A percentile compares a stretch with the other conserved stretches of the same genome.
Evolutionary conservation across 208 protist species (phyloP).

Genomic region (Leishmania major): DNA sequence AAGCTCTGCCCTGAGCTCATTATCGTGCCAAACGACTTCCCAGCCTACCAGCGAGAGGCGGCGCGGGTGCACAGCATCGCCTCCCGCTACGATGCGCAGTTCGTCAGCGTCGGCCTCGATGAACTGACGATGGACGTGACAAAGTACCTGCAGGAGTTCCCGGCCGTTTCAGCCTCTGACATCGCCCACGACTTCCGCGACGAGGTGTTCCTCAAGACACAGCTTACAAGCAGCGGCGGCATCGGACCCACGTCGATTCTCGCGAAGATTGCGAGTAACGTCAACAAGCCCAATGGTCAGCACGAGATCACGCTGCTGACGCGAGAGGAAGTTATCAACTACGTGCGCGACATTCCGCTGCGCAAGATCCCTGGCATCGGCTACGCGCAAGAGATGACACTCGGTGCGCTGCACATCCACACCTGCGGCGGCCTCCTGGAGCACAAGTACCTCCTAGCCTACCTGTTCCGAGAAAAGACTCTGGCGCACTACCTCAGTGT

Average conservation of each 20-base stretch:
- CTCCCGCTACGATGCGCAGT: constrained; percentile 86
- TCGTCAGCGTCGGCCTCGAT: constrained; percentile 77
- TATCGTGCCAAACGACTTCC: constrained; percentile 86
- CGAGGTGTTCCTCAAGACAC: constrained; percentile 75
- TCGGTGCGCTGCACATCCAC: constrained; percentile 74
- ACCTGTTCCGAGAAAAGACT: constrained; percentile 78
- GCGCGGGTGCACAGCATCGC: constrained; percentile 77
- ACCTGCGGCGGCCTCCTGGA: constrained; percentile 78
- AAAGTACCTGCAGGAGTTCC: constrained; percentile 58
- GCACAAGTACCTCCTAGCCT: constrained; percentile 72
- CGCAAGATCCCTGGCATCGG: constrained; percentile 87
- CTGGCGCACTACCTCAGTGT: constrained; percentile 78
- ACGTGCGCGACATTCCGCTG: constrained; percentile 74
- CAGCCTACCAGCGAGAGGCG: constrained; percentile 73
- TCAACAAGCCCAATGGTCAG: constrained; percentile 96
- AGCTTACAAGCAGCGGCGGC: constrained; percentile 86
- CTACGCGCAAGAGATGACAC: constrained; percentile 64
- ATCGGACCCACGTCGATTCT: constrained; percentile 87
- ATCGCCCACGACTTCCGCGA: constrained; percentile 79
- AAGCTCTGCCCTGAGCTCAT: constrained; percentile 90
- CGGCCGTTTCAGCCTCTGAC: constrained; percentile 54
- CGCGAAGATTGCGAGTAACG: constrained; percentile 93
- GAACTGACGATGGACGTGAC: constrained; percentile 91
- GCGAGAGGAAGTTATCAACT: constrained; percentile 79
- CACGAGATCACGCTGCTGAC: constrained; percentile 81